Conservation (phyloP, 495 filamentous ascomycete species). For the Aspergillus indologenus region DNA sequence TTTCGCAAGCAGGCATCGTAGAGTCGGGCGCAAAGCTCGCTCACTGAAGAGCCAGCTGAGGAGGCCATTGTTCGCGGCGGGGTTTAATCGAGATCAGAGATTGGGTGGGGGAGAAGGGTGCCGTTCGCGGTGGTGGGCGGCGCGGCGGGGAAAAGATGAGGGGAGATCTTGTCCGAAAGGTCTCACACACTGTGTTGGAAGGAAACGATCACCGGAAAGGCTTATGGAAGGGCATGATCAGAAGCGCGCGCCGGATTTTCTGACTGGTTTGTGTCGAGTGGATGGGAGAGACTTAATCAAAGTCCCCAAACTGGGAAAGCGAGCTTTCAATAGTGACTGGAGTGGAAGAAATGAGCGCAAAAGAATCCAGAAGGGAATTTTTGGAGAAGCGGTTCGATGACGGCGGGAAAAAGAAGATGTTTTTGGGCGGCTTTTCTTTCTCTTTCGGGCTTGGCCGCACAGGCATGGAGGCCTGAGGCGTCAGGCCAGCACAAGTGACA, state of each 20-base stretch:
- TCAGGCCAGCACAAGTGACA: too few species aligned
- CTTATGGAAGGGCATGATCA: slow-evolving; percentile 32
- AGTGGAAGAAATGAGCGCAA: neutral
- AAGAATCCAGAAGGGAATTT: neutral
- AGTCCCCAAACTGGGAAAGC: too few species aligned
- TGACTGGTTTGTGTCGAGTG: neutral
- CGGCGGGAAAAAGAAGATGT: slow-evolving; percentile 27
- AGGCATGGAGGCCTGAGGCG: too few species aligned
- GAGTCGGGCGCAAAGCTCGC: slow-evolving; percentile 42
- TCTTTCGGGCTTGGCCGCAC: slow-evolving; percentile 34
- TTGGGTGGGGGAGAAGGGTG: too few species aligned
- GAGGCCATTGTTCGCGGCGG: slow-evolving; percentile 26
- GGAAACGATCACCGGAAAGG: slow-evolving; percentile 22
- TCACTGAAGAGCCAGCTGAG: slow-evolving; percentile 31
- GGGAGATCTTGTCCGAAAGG: neutral
- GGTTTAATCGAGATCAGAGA: too few species aligned
- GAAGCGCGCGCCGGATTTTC: slow-evolving; percentile 11
- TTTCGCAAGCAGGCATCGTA: slow-evolving; percentile 43
- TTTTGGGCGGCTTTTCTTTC: slow-evolving; percentile 32
- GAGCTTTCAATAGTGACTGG: too few species aligned
- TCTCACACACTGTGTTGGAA: slow-evolving; percentile 9
- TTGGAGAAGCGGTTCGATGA: slow-evolving; percentile 14
- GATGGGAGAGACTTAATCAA: neutral
- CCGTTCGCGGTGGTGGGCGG: neutral
- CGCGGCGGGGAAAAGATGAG: neutral